A percentile compares a stretch with the other conserved stretches of the same genome.
These are phyloP conservation scores for Lachancea meyersii DNA, from an alignment of 805 yeast species.

Conservation along the genomic window DNA sequence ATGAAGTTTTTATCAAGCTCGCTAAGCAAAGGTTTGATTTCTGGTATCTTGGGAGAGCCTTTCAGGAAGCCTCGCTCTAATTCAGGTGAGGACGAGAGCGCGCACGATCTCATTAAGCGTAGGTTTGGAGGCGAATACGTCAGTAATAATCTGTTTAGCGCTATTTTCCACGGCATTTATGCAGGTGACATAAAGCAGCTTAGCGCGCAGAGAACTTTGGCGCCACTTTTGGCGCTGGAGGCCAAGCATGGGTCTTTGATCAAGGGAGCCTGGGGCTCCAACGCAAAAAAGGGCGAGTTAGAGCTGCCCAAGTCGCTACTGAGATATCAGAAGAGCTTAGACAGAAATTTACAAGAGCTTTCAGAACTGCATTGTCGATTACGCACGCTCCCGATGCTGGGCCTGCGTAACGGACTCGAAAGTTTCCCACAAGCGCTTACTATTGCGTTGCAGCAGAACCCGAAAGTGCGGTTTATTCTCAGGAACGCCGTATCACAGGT, in stretches of 20 bases:
- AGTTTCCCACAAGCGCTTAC: conserved; percentile 43
- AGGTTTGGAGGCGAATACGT: conserved; percentile 52
- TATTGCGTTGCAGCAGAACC: conserved; percentile 32
- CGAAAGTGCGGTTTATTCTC: conserved; percentile 30
- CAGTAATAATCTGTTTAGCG: conserved; percentile 63
- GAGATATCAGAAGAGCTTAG: conserved; percentile 37
- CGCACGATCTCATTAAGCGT: conserved; percentile 59
- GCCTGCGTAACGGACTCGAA: conserved; percentile 51
- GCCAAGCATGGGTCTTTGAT: conserved; percentile 51
- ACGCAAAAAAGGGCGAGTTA: background rate
- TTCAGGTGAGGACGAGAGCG: conserved; percentile 55
- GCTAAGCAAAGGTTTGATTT: conserved; percentile 39
- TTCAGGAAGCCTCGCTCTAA: conserved; percentile 33
- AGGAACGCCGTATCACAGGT: conserved; percentile 1
- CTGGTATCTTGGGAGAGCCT: conserved; percentile 47
- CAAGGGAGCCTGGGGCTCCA: conserved; percentile 24
- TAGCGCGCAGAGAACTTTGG: conserved; percentile 59
- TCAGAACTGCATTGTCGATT: conserved; percentile 34
- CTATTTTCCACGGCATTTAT: conserved; percentile 81
- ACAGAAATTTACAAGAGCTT: conserved; percentile 37
- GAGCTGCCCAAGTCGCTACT: conserved; percentile 28
- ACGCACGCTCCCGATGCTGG: conserved; percentile 55
- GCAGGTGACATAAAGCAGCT: conserved; percentile 72
- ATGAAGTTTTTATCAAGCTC: conserved; percentile 37
- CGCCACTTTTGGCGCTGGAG: conserved; percentile 53